Percentiles rank a stretch among this genome's conserved stretches.
Conservation (phyloP, 1,284 basidiomycete species). For the Pseudozyma tsukubaensis region DNA sequence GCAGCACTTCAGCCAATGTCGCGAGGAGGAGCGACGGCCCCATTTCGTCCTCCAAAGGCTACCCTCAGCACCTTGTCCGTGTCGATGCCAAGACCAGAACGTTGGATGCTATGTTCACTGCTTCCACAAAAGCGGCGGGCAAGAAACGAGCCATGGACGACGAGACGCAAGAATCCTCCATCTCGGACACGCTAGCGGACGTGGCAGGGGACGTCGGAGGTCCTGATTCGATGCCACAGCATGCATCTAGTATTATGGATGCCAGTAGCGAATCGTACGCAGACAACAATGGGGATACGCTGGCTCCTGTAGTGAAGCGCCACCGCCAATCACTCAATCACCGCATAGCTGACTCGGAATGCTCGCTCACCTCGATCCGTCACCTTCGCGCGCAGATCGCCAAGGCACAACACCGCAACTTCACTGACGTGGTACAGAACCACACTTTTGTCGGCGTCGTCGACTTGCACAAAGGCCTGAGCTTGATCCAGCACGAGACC, state of each 20-base stretch:
- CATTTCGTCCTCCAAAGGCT: conserved; percentile 31
- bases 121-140: conserved; percentile 7
- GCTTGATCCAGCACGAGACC: conserved; percentile 87
- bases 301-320: conserved; percentile 7
- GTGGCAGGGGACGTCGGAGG: conserved; percentile 7
- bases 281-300: neutral
- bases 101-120: conserved; percentile 78
- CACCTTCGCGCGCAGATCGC: conserved; percentile 76
- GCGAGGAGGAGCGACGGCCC: conserved; percentile 16
- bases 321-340: conserved; percentile 32
- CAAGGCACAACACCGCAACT: conserved; percentile 79
- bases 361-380: conserved; percentile 82
- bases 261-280: conserved; percentile 7
- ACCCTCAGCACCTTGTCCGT: conserved; percentile 90
- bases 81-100: conserved; percentile 88
- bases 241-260: neutral
- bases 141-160: conserved; percentile 28
- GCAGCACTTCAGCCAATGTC: conserved; percentile 6
- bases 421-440: conserved; percentile 84
- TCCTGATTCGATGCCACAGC: neutral
- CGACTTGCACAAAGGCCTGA: conserved; percentile 79
- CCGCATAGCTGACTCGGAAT: conserved; percentile 81
- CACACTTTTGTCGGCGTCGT: conserved; percentile 95
- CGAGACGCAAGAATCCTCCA: neutral
- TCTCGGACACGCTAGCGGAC: conserved; percentile 8